Conservation (phyloP, 768 basidiomycete genomes). For the Boletus pseudo-olivaceus region DNA sequence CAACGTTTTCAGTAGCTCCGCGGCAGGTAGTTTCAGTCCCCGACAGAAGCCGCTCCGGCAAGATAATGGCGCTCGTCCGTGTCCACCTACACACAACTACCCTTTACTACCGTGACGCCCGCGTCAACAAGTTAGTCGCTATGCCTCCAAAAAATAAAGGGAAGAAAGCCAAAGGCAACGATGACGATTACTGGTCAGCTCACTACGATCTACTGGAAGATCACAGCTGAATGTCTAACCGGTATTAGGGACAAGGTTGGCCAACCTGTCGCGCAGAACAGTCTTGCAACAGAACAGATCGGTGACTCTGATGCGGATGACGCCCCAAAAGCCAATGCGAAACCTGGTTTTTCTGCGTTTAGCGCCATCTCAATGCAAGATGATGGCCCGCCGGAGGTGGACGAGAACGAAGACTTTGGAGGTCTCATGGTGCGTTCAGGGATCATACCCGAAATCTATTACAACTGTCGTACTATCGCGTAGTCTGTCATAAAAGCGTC, state of each 20-base stretch:
- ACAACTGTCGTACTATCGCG: background rate
- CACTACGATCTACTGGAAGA: constrained; percentile 10
- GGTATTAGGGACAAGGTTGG: constrained; percentile 60
- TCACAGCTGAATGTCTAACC: constrained; percentile 12
- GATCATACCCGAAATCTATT: background rate
- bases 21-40: constrained; percentile 9
- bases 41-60: constrained; percentile 14
- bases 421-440: constrained; percentile 65
- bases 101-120: background rate
- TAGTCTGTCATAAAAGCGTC: constrained; percentile 66
- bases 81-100: background rate
- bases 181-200: constrained; percentile 75
- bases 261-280: constrained; percentile 48
- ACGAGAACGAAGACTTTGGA: constrained; percentile 66
- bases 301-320: constrained; percentile 44
- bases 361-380: constrained; percentile 43
- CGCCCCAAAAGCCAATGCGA: constrained; percentile 25
- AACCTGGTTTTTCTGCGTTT: constrained; percentile 49
- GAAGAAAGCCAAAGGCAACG: constrained; percentile 81
- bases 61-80: constrained; percentile 4
- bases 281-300: constrained; percentile 25
- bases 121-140: background rate
- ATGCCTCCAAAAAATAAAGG: constrained; percentile 70
- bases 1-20: background rate
- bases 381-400: constrained; percentile 40